Evolutionary conservation across 345 rosid genomes (phyloP), one percentile per base, ranked within the genome.

Genomic region (Populus pruinosa): DNA sequence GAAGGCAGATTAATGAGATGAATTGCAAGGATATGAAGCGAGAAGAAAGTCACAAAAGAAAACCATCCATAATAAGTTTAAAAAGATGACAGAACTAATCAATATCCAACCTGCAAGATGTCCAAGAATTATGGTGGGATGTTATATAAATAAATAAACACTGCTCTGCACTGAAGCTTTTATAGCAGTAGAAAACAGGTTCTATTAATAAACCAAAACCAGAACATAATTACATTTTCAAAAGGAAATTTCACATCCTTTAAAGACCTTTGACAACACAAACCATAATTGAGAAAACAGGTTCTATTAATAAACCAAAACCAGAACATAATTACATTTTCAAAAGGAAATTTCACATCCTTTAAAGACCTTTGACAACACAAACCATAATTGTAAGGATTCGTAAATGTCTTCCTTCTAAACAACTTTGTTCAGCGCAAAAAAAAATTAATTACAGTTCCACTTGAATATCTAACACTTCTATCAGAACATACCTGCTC

Each of bases 401-500:
- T n/a, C 8, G 6, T 56, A 23, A 10, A 59, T 59, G 64, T 1
- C 6, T 59, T 59, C 64, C 64, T 59, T 59, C 63, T 10, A 59
- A 59, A 59, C 27, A 4, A 59, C 27, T 9, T 5, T 23, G 14
- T 59, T 59, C 64, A 59, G 13, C 29, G 10, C 61, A 3, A 3
- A 56, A 23, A 23, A n/a, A 10, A 59, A 4, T 21, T n/a, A 59
- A 56, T 59, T 10, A n/a, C 64, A 23, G 65, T 18, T 2, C 7
- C 5, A 12, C 31, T 59, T 21, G 20, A 36, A 47, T 8, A 39
- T 64, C 6, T 16, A 63, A n/a, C 41, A 66, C 23, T 39, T 47
- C 75, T 44, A 10, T 47, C 16, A 47, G 59, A 18, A 62, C n/a
- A 59, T 71, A 82, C 85, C 82, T 78, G 79, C 76, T 82, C 85